phyloP scores from a whole-genome alignment of 768 basidiomycete genomes.

The Agrocybe pediades region DNA sequence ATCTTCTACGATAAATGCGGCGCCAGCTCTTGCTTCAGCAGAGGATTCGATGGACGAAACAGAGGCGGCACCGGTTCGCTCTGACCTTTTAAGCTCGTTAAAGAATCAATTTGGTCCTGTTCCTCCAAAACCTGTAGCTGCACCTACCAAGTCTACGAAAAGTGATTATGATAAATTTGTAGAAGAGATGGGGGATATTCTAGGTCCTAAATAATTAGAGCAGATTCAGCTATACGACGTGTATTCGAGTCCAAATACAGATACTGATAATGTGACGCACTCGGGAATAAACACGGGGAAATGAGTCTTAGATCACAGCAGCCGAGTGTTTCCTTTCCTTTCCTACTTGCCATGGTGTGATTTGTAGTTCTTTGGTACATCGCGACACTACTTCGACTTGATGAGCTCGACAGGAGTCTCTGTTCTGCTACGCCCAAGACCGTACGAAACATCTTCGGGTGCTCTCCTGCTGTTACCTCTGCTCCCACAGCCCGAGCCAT shows the following conservation, averaged over 20 bases:
- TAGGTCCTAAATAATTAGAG: conserved; percentile 34
- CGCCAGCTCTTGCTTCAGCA: conserved; percentile 50
- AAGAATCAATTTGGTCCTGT: conserved; percentile 59
- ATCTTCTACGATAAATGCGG: conserved; percentile 58
- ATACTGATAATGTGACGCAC: too few species aligned
- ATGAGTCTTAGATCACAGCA: background rate
- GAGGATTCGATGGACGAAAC: conserved; percentile 23
- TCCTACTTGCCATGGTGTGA: background rate
- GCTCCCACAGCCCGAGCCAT: conserved; percentile 52
- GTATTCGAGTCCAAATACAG: too few species aligned
- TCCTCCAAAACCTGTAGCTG: conserved; percentile 23
- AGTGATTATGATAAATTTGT: conserved; percentile 79
- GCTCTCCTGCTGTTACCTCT: conserved; percentile 68
- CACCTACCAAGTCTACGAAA: conserved; percentile 35
- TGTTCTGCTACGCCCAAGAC: conserved; percentile 67
- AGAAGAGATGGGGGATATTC: conserved; percentile 73
- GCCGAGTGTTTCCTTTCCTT: background rate
- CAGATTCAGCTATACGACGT: background rate
- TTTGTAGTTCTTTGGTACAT: background rate
- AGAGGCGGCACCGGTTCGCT: conserved; percentile 43
- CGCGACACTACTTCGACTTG: background rate
- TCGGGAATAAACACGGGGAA: background rate
- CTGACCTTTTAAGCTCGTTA: conserved; percentile 66
- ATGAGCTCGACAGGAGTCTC: conserved; percentile 34
- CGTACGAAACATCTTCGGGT: conserved; percentile 60